Evolutionary conservation across 1,139 yeast species (phyloP), one percentile per base, ranked within the genome.

Genomic region (Eremothecium coryli): DNA sequence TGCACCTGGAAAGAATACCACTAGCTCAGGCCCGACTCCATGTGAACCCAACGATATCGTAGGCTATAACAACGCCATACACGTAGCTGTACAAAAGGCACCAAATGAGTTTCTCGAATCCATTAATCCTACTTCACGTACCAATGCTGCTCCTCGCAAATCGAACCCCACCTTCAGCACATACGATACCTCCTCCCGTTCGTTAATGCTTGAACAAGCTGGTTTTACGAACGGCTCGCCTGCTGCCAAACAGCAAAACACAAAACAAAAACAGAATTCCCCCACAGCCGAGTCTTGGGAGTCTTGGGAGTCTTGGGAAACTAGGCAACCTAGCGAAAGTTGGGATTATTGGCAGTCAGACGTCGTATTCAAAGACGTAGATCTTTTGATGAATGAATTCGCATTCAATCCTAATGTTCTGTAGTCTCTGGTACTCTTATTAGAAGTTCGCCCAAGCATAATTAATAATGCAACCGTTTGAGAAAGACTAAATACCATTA

Each of bases 371-470:
- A 81, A 80, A 52, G 95, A 88, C 52, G 93, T 88, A 17, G 95
- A 85, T 45, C 68, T 82, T 35, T 82, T 88, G 40, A 85, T 88
- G 95, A 82, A 82, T 48, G 95, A 86, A 52, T 86, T 86, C 61
- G 97, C 96, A 8, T 86, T 88, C 63, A 84, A 81, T 31, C 61
- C 61, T 10, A 10, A n/a, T 5, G 28, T 25, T 11, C 28, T 22
- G 12, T 22, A 22, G 12, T 5, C 12, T 5, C 13, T 22, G 12
- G n/a, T 22, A 11, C 23, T 22, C n/a, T n/a, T n/a, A n/a, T n/a
- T n/a, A n/a, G n/a, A n/a, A n/a, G n/a, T n/a, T n/a, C n/a, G n/a
- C n/a, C n/a, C n/a, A n/a, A n/a, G n/a, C n/a, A n/a, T n/a, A n/a
- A n/a, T n/a, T n/a, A n/a, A n/a, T n/a, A n/a, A n/a, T n/a, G n/a